Conservation (phyloP, 2,329 filamentous ascomycete genomes). For the Diaporthe sp. region DNA sequence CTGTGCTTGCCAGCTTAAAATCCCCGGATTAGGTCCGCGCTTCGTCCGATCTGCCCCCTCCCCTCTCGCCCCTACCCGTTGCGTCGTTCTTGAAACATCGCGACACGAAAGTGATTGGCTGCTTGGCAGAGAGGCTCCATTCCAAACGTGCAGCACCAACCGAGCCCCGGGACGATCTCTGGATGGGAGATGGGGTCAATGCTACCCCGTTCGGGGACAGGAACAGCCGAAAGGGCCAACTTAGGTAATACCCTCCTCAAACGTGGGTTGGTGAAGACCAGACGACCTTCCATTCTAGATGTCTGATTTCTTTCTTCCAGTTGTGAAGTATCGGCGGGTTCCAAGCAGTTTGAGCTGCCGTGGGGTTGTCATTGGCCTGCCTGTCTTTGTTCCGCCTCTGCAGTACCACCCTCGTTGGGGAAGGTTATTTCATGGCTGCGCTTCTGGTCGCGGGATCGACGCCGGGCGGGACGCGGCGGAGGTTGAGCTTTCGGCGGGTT, state of each 20-base stretch:
- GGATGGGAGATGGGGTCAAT: slow-evolving; percentile 2
- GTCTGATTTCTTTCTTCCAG: background rate
- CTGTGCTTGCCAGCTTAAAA: background rate
- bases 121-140: slow-evolving; percentile 18
- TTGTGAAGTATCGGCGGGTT: background rate
- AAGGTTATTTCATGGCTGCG: background rate
- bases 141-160: slow-evolving; percentile 21
- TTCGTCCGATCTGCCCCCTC: background rate
- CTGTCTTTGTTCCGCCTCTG: background rate
- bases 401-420: background rate
- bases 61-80: slow-evolving; percentile 7
- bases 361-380: background rate
- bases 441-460: slow-evolving; percentile 26
- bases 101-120: slow-evolving; percentile 21
- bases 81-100: slow-evolving; percentile 22
- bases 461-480: slow-evolving; percentile 24
- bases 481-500: slow-evolving; percentile 25
- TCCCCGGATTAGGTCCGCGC: background rate
- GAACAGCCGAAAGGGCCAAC: background rate
- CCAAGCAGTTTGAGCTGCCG: slow-evolving; percentile 26
- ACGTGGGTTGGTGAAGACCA: background rate
- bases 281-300: background rate
- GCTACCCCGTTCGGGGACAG: slow-evolving; percentile 24
- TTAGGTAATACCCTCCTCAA: slow-evolving; percentile 11
- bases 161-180: background rate